Base-by-base conservation (phyloP, 306 rosid genomes). In the Trifolium pratense region DNA sequence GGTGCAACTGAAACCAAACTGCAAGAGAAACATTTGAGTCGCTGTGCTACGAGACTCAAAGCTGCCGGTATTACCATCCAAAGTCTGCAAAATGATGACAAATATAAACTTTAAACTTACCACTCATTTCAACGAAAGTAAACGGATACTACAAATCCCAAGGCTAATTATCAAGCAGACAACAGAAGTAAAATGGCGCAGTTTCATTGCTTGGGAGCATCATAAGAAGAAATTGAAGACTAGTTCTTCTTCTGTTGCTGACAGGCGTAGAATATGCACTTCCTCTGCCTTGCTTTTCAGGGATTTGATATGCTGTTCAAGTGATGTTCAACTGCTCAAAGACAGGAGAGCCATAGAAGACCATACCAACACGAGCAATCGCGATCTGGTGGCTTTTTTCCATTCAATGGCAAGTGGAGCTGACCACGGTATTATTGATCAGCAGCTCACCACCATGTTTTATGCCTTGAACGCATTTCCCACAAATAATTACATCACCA, bases 41-140 rank as follows among this genome's bases (percentile, higher is more conserved):
- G 51, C 0, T 77, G 80, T 34, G 81, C 71, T 51, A 70, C 65
- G 0, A 77, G 1, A 23, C 71, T 77, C 8, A 12, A 9, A 69
- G 76, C 71, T 0, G 61, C 57, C 10, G 76, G 81, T 12, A 12
- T 69, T 7, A 48, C 2, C 7, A 12, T 77, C 49, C 18, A 29
- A 46, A 4, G 15, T 45, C 1, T 7, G 5, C 20, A 7, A 3
- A 23, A 20, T 55, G 13, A 20, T 1, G 20, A n/a, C 6, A 1
- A 1, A 32, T 5, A 31, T 31, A 17, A 12, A 0, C 20, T 7
- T 46, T 0, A 9, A 14, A 7, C 48, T 37, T n/a, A 9, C n/a
- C 43, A 20, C 61, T n/a, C 5, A 49, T 16, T 70, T 77, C 34
- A 10, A 37, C 6, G 0, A 15, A 21, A 31, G 4, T 31, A 31